Conservation (phyloP, 805 yeast genomes). For the Suhomyces sp. region DNA sequence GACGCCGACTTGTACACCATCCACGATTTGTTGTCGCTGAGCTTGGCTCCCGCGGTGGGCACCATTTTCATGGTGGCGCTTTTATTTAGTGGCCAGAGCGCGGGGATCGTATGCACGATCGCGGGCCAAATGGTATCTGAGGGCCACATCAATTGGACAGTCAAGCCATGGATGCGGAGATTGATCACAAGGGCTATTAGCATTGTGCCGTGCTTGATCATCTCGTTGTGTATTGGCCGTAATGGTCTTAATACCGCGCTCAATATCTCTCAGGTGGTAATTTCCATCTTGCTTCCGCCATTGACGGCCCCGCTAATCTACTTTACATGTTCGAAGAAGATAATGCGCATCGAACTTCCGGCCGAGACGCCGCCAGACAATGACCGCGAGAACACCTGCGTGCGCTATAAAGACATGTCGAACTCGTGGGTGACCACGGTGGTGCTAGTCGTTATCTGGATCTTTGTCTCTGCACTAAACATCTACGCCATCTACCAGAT, state of each 20-base stretch:
- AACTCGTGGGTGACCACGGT: slow-evolving; percentile 59
- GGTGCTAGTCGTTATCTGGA: slow-evolving; percentile 60
- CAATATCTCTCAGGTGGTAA: slow-evolving; percentile 81
- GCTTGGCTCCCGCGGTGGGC: slow-evolving; percentile 75
- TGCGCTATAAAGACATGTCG: slow-evolving; percentile 48
- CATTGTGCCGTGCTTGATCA: slow-evolving; percentile 74
- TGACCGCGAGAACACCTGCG: too few species aligned
- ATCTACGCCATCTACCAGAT: slow-evolving; percentile 52
- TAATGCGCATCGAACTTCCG: slow-evolving; percentile 59
- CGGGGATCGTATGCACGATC: slow-evolving; percentile 90
- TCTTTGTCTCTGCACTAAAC: slow-evolving; percentile 68
- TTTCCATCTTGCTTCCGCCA: slow-evolving; percentile 80
- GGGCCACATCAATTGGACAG: slow-evolving; percentile 81
- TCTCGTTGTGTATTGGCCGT: slow-evolving; percentile 70
- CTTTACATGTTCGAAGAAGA: slow-evolving; percentile 65
- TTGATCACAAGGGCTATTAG: slow-evolving; percentile 74
- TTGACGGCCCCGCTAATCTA: slow-evolving; percentile 81
- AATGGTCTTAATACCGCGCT: slow-evolving; percentile 68
- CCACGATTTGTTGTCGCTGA: slow-evolving; percentile 56
- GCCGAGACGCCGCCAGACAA: slow-evolving; percentile 1
- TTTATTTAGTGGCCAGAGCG: slow-evolving; percentile 82
- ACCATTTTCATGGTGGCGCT: slow-evolving; percentile 81
- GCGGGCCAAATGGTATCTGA: slow-evolving; percentile 92
- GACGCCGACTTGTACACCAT: slow-evolving; percentile 83
- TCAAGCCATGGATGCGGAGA: slow-evolving; percentile 79